phyloP scores from a whole-genome alignment of 176 grass and related monocot species.

The Oryza meyeriana region DNA sequence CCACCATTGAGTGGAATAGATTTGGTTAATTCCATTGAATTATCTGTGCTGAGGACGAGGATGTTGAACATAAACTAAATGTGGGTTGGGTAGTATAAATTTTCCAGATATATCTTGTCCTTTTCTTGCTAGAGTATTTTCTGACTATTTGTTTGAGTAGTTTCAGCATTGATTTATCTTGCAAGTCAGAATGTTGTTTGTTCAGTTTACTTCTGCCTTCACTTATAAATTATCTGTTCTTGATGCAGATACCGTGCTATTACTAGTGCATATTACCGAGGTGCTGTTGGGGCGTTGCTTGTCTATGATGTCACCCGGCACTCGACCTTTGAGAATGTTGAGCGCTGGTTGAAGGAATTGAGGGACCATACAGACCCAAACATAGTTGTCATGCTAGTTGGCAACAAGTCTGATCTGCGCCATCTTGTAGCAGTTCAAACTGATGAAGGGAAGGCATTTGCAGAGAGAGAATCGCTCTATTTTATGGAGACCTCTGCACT shows the following conservation, averaged over 20 bases:
- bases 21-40: not conserved
- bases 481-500: conserved; percentile 95
- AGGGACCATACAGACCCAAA: conserved; percentile 90
- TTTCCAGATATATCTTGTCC: not conserved
- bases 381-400: conserved; percentile 87
- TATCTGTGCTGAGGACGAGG: not conserved
- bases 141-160: not conserved
- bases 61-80: not conserved
- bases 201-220: conserved; percentile 3
- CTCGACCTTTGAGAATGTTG: conserved; percentile 74
- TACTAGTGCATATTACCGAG: conserved; percentile 89
- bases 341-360: conserved; percentile 83
- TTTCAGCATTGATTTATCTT: not conserved
- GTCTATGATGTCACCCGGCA: conserved; percentile 82
- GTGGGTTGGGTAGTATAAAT: not conserved
- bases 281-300: conserved; percentile 81
- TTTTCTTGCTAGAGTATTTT: not conserved
- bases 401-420: conserved; percentile 87
- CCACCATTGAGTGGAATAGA: not conserved
- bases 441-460: conserved; percentile 68
- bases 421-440: conserved; percentile 75
- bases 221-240: not conserved
- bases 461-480: conserved; percentile 77
- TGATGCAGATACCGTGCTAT: conserved; percentile 78
- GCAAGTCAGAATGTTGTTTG: not conserved